Conservation (phyloP, 169 alveolate species). For the Plasmodium relictum region DNA sequence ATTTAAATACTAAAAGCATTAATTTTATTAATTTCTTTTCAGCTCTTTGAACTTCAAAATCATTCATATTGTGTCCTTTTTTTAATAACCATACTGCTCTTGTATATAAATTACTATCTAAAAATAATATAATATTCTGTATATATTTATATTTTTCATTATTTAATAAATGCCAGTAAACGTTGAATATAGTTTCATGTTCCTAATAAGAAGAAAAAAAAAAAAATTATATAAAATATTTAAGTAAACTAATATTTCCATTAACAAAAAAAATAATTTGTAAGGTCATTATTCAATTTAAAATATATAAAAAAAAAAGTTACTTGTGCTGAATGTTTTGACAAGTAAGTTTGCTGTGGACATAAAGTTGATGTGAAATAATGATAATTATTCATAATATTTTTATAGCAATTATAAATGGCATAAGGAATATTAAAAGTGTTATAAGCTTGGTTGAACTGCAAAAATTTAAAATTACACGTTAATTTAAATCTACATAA, state of each 20-base stretch:
- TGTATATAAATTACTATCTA: constrained; percentile 67
- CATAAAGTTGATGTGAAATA: constrained; percentile 69
- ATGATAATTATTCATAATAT: constrained; percentile 54
- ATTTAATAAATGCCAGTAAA: constrained; percentile 60
- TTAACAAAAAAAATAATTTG: neutral
- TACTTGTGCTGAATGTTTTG: constrained; percentile 73
- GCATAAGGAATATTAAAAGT: constrained; percentile 65
- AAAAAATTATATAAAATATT: too few relatives aligned
- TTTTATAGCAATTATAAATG: constrained; percentile 60
- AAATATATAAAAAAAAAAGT: neutral
- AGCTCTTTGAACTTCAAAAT: constrained; percentile 65
- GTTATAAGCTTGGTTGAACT: constrained; percentile 44
- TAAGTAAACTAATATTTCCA: too few relatives aligned
- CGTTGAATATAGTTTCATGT: constrained; percentile 70
- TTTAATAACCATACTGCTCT: constrained; percentile 72
- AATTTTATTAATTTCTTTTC: constrained; percentile 67
- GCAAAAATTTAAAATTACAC: constrained; percentile 66
- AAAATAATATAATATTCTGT: constrained; percentile 59
- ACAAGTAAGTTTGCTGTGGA: constrained; percentile 66
- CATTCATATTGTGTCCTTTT: constrained; percentile 57
- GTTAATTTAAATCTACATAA: constrained; percentile 63
- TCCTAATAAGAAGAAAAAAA: constrained; percentile 14
- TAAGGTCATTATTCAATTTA: neutral
- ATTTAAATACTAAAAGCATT: constrained; percentile 66
- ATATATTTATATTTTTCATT: constrained; percentile 64